phyloP scores from a whole-genome alignment of 345 rosid species.

The Citrus medica region DNA sequence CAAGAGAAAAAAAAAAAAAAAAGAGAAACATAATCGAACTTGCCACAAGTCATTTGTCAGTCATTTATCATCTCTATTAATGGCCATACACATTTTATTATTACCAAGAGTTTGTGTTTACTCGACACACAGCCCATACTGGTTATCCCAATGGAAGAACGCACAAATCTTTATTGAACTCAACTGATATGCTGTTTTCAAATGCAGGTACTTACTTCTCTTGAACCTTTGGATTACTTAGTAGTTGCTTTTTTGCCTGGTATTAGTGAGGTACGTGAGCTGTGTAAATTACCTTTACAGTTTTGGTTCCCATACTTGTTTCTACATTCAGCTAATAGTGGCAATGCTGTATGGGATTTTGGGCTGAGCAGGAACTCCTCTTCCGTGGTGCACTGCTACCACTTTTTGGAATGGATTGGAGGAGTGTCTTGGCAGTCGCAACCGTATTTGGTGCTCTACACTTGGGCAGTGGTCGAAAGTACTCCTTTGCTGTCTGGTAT shows the following conservation, averaged over 20 bases:
- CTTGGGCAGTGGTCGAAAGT: slow-evolving; percentile 79
- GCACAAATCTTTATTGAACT: background rate
- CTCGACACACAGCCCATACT: background rate
- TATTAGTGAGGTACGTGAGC: slow-evolving; percentile 82
- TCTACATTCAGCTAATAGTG: background rate
- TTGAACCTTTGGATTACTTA: slow-evolving; percentile 74
- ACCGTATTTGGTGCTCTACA: slow-evolving; percentile 72
- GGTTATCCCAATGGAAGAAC: background rate
- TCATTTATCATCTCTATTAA: background rate
- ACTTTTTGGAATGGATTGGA: slow-evolving; percentile 64
- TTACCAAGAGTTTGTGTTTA: background rate
- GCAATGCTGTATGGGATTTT: background rate
- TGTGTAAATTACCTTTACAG: background rate
- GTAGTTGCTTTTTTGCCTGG: slow-evolving; percentile 81
- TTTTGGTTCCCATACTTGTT: background rate
- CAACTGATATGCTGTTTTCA: background rate
- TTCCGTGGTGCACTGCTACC: slow-evolving; percentile 80
- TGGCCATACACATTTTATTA: background rate
- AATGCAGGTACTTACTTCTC: slow-evolving; percentile 75
- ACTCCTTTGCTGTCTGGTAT: slow-evolving; percentile 85
- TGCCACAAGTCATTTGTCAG: background rate
- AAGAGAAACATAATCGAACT: background rate
- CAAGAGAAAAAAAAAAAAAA: too few relatives aligned
- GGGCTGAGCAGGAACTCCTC: slow-evolving; percentile 62
- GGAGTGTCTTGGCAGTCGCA: slow-evolving; percentile 51